phyloP scores from a whole-genome alignment of 306 rosid genomes.

The Castanea mollissima region DNA sequence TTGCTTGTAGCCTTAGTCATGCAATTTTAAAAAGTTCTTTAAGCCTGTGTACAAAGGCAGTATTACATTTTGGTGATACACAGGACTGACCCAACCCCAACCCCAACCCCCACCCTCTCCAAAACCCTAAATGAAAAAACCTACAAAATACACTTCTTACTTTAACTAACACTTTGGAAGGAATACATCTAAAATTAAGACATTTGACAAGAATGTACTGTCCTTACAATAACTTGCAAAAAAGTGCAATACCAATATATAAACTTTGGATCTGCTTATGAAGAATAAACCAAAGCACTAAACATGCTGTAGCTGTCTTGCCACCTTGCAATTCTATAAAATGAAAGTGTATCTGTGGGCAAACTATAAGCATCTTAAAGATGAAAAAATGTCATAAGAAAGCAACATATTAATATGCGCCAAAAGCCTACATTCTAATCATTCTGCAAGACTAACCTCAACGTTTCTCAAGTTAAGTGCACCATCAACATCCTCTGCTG shows the following conservation, averaged over 20 bases:
- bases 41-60: not conserved
- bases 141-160: not conserved
- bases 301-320: not conserved
- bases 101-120: no score
- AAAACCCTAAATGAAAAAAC: not conserved
- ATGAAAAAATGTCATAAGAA: not conserved
- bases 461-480: constrained; percentile 85
- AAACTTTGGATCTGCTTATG: not conserved
- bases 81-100: not conserved
- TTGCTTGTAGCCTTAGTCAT: not conserved
- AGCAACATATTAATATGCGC: not conserved
- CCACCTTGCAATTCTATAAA: not conserved
- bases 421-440: not conserved
- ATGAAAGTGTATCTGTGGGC: not conserved
- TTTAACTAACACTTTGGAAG: not conserved
- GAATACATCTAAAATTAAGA: not conserved
- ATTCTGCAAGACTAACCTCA: constrained; percentile 51
- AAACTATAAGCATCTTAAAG: not conserved
- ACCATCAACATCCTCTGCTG: constrained; percentile 72
- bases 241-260: not conserved
- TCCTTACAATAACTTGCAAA: not conserved
- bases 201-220: not conserved
- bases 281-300: not conserved
- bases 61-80: not conserved
- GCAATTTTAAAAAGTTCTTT: not conserved